Evolutionary conservation across 148 eudicot species (phyloP).

Genomic region (Persicaria maculosa): DNA sequence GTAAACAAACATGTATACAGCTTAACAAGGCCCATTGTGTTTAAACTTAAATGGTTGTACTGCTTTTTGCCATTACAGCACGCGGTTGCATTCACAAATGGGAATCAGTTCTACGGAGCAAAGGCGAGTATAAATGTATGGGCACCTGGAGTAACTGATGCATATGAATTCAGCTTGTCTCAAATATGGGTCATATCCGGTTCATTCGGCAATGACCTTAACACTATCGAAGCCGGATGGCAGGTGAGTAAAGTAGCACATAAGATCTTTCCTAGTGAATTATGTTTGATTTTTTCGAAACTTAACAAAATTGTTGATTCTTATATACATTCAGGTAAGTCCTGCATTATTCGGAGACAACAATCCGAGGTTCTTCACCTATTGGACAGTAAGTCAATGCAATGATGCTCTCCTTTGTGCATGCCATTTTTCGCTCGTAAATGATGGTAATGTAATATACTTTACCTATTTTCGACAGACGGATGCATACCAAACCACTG

Average conservation of each 20-base stretch:
- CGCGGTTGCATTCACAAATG: slow-evolving; percentile 87
- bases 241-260: slow-evolving; percentile 50
- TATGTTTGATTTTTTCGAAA: not conserved
- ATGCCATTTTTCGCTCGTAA: not conserved
- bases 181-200: slow-evolving; percentile 95
- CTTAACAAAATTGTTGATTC: not conserved
- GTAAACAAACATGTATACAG: not conserved
- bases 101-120: slow-evolving; percentile 85
- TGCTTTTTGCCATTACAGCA: slow-evolving; percentile 39
- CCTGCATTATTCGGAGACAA: slow-evolving; percentile 86
- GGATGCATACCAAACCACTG: slow-evolving; percentile 97
- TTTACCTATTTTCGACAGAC: slow-evolving; percentile 29
- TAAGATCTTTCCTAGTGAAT: no score
- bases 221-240: slow-evolving; percentile 99
- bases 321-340: slow-evolving; percentile 62
- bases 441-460: not conserved
- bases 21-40: not conserved
- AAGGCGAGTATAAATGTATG: slow-evolving; percentile 93
- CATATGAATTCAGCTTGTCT: slow-evolving; percentile 82
- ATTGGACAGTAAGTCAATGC: slow-evolving; percentile 75
- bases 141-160: slow-evolving; percentile 77
- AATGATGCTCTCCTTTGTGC: not conserved
- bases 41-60: not conserved
- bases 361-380: slow-evolving; percentile 90
- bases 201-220: slow-evolving; percentile 85